phyloP scores from a whole-genome alignment of 1,284 basidiomycete species.

The Cerrena zonata region DNA sequence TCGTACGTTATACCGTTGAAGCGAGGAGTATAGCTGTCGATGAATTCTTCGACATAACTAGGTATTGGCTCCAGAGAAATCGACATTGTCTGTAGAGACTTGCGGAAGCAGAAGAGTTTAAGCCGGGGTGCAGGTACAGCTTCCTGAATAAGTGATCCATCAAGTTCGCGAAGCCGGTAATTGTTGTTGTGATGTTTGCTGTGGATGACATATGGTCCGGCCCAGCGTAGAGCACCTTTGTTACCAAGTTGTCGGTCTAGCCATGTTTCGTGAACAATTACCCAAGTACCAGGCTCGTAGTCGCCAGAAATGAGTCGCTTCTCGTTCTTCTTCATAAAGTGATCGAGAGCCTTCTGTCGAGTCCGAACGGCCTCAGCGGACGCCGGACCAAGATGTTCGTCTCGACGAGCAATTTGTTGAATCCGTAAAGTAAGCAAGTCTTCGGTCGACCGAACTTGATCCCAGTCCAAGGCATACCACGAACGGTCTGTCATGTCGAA shows the following conservation, averaged over 20 bases:
- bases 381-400: conserved; percentile 10
- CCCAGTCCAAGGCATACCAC: conserved; percentile 27
- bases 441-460: conserved; percentile 15
- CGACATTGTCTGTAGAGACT: not conserved
- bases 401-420: conserved; percentile 17
- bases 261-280: conserved; percentile 26
- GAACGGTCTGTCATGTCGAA: conserved; percentile 30
- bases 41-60: too few species aligned
- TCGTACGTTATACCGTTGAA: too few species aligned
- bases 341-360: conserved; percentile 3
- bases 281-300: conserved; percentile 19
- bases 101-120: not conserved
- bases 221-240: conserved; percentile 22
- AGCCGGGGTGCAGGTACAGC: not conserved
- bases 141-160: not conserved
- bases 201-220: conserved; percentile 27
- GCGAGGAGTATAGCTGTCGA: too few species aligned
- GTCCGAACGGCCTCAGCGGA: conserved; percentile 9
- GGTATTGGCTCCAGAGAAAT: too few species aligned
- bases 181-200: not conserved
- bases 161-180: not conserved
- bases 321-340: not conserved
- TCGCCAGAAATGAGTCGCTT: not conserved
- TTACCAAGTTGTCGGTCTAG: conserved; percentile 26
- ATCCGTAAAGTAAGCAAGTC: conserved; percentile 23